phyloP scores from a whole-genome alignment of 192 early-diverging fungal species.

The Gryganskiella cystojenkinii region DNA sequence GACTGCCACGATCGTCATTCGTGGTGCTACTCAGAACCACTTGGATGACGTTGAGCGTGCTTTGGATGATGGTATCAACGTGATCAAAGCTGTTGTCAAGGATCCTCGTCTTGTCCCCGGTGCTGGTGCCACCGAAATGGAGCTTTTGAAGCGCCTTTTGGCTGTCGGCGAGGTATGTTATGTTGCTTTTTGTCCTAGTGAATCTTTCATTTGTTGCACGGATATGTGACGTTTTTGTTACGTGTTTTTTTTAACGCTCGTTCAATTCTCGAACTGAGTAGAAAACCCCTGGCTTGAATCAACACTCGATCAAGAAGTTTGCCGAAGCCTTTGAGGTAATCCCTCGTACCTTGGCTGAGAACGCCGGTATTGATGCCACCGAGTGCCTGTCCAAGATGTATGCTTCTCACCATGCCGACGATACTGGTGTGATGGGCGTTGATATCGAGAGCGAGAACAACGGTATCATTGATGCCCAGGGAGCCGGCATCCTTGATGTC shows the following conservation, averaged over 20 bases:
- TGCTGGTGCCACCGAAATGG: conserved; percentile 95
- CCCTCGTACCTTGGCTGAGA: conserved; percentile 94
- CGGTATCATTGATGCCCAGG: conserved; percentile 80
- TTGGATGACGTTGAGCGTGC: conserved; percentile 98
- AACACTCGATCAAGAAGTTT: conserved; percentile 97
- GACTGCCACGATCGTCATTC: conserved; percentile 95
- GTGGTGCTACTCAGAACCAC: conserved; percentile 94
- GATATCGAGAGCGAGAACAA: conserved; percentile 83
- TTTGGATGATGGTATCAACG: conserved; percentile 97
- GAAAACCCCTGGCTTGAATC: conserved; percentile 93
- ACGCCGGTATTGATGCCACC: conserved; percentile 94
- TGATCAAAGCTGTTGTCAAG: conserved; percentile 91
- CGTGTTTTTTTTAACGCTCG: neutral
- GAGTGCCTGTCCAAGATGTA: conserved; percentile 93
- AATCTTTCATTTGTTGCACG: neutral
- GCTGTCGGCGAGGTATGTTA: conserved; percentile 72
- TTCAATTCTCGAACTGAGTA: conserved; percentile 1
- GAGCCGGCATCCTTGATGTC: conserved; percentile 82
- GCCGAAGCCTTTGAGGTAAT: conserved; percentile 95
- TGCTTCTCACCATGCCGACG: conserved; percentile 84
- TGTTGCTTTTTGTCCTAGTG: neutral
- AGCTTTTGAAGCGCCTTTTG: conserved; percentile 83
- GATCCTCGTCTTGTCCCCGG: conserved; percentile 89
- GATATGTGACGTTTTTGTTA: neutral
- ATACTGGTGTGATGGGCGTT: conserved; percentile 72